phyloP scores from a whole-genome alignment of 805 yeast species.

The Monosporozyma yasuniensis region DNA sequence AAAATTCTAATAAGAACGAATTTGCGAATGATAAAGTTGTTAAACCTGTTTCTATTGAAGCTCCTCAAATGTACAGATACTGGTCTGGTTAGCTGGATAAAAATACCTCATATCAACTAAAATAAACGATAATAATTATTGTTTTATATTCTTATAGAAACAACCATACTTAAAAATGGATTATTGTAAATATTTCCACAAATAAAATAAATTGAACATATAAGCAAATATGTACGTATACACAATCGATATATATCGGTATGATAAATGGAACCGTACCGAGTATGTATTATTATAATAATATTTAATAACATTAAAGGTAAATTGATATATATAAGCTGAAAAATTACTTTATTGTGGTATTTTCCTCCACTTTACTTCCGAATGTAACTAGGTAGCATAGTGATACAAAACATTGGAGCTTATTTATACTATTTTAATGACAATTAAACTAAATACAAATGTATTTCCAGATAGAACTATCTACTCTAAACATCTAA shows the following conservation, averaged over 20 bases:
- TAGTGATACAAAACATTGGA: too few relatives aligned
- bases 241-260: not conserved
- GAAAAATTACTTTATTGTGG: too few relatives aligned
- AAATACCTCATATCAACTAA: not conserved
- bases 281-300: not conserved
- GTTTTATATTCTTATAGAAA: not conserved
- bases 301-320: not conserved
- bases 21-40: slow-evolving; percentile 28
- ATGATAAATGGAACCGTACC: not conserved
- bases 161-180: too few relatives aligned
- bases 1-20: slow-evolving; percentile 27
- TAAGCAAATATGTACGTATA: not conserved
- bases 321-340: not conserved
- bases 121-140: not conserved
- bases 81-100: slow-evolving; percentile 46
- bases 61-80: slow-evolving; percentile 55
- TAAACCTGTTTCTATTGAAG: slow-evolving; percentile 50
- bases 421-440: too few relatives aligned
- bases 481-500: too few relatives aligned
- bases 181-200: not conserved
- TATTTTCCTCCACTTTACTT: too few relatives aligned
- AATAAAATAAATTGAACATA: not conserved
- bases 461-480: too few relatives aligned
- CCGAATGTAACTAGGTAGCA: too few relatives aligned
- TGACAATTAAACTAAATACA: too few relatives aligned